Conservation (phyloP, 805 yeast species). For the Sporopachydermia quercuum region DNA sequence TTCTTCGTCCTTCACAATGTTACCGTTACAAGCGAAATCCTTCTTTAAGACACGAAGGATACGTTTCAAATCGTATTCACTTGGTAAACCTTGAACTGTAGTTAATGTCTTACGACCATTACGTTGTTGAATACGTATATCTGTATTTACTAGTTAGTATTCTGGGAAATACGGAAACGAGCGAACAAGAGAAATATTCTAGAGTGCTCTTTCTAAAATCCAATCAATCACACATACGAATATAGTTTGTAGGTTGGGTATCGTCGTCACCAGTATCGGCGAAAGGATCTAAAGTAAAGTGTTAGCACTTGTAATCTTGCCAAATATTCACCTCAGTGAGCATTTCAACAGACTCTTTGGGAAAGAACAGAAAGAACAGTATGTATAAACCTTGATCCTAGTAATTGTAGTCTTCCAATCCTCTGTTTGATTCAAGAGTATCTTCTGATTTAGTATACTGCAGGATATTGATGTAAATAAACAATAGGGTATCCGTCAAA, state of each 20-base stretch:
- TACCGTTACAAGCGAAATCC: slow-evolving; percentile 98
- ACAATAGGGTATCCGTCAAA: too few species aligned
- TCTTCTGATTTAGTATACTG: too few species aligned
- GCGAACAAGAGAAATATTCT: neutral
- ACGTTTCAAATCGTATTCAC: slow-evolving; percentile 87
- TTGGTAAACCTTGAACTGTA: slow-evolving; percentile 95
- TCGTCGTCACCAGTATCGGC: slow-evolving; percentile 99
- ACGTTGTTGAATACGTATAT: slow-evolving; percentile 95
- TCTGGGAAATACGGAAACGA: slow-evolving; percentile 7
- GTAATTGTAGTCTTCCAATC: too few species aligned
- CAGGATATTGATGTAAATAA: too few species aligned
- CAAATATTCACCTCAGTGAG: neutral
- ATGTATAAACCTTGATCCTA: too few species aligned
- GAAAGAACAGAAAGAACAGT: too few species aligned
- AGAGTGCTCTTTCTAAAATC: neutral
- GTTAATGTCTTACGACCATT: slow-evolving; percentile 98
- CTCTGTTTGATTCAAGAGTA: too few species aligned
- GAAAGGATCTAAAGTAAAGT: slow-evolving; percentile 58
- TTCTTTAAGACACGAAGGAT: slow-evolving; percentile 88
- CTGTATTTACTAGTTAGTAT: neutral
- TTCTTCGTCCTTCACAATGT: slow-evolving; percentile 90
- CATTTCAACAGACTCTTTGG: neutral
- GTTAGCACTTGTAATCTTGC: slow-evolving; percentile 2
- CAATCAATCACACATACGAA: slow-evolving; percentile 33
- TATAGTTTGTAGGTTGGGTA: slow-evolving; percentile 87